phyloP scores from a whole-genome alignment of 139 green algal genomes.

The Raphidocelis subcapitata region DNA sequence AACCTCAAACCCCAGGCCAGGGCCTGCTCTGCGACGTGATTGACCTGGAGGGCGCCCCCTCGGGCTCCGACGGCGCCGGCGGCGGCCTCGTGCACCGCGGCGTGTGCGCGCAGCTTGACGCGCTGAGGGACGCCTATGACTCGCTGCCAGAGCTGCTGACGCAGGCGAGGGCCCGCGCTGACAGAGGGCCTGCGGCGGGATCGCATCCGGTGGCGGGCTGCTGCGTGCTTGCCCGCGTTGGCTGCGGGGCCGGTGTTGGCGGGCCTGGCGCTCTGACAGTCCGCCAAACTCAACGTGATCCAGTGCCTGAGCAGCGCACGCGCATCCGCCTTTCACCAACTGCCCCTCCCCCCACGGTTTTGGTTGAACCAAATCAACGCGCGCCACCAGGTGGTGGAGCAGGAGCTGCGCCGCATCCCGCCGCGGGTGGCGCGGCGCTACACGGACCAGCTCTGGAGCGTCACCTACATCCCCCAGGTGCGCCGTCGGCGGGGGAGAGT shows the following conservation, averaged over 20 bases:
- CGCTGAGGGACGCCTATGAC: slow-evolving; percentile 58
- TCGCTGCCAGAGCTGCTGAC: slow-evolving; percentile 69
- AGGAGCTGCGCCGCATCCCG: slow-evolving; percentile 67
- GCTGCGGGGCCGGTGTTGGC: too few species aligned
- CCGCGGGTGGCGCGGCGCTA: slow-evolving; percentile 34
- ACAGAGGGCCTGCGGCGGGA: too few species aligned
- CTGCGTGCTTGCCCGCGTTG: too few species aligned
- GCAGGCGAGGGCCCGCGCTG: slow-evolving; percentile 24
- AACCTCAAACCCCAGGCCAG: too few species aligned
- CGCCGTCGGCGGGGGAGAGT: not conserved
- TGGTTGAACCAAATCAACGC: not conserved
- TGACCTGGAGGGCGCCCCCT: slow-evolving; percentile 42
- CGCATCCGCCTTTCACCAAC: too few species aligned
- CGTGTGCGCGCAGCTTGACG: slow-evolving; percentile 72
- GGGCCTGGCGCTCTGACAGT: too few species aligned
- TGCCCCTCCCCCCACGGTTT: not conserved
- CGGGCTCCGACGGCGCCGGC: not conserved
- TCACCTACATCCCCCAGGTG: slow-evolving; percentile 80
- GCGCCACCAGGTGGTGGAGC: slow-evolving; percentile 39
- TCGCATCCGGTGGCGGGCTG: too few species aligned
- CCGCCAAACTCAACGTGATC: too few species aligned
- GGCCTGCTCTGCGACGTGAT: slow-evolving; percentile 54
- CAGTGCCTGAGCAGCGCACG: too few species aligned
- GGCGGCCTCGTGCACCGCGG: slow-evolving; percentile 51
- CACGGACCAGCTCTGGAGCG: slow-evolving; percentile 58